These are phyloP conservation scores for Daldinia decipiens DNA, from an alignment of 495 filamentous ascomycete species.

Conservation along the genomic window DNA sequence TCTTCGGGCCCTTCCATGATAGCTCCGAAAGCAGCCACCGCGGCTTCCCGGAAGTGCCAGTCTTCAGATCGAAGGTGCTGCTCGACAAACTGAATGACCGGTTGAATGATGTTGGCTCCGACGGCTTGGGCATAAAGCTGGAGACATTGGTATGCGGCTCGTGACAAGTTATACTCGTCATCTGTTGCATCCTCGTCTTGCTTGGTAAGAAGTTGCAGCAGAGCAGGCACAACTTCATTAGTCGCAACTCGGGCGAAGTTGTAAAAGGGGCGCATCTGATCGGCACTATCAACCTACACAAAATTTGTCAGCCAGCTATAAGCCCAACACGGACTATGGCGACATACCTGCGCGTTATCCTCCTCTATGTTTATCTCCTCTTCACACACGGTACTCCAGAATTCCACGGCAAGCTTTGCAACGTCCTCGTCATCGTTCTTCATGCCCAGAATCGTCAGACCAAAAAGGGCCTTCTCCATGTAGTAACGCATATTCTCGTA, in stretches of 20 bases:
- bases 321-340: slow-evolving; percentile 19
- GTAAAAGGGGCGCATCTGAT: slow-evolving; percentile 86
- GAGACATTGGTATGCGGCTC: slow-evolving; percentile 95
- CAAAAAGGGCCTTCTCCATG: slow-evolving; percentile 99
- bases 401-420: slow-evolving; percentile 96
- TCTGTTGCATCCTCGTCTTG: slow-evolving; percentile 97
- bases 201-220: slow-evolving; percentile 87
- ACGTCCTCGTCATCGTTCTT: slow-evolving; percentile 97
- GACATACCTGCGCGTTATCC: slow-evolving; percentile 83
- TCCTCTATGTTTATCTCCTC: slow-evolving; percentile 98
- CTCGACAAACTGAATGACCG: slow-evolving; percentile 91
- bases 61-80: slow-evolving; percentile 86
- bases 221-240: slow-evolving; percentile 89
- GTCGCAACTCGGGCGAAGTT: slow-evolving; percentile 92
- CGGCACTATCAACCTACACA: slow-evolving; percentile 71
- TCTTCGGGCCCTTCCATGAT: slow-evolving; percentile 99
- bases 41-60: slow-evolving; percentile 93
- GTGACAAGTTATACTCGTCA: slow-evolving; percentile 95
- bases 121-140: slow-evolving; percentile 95
- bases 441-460: slow-evolving; percentile 98
- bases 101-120: slow-evolving; percentile 77
- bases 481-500: slow-evolving; percentile 99
- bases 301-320: slow-evolving; percentile 37
- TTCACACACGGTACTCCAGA: slow-evolving; percentile 99
- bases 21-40: slow-evolving; percentile 96